Conservation (phyloP, 495 filamentous ascomycete genomes). For the Trichoderma virens region DNA sequence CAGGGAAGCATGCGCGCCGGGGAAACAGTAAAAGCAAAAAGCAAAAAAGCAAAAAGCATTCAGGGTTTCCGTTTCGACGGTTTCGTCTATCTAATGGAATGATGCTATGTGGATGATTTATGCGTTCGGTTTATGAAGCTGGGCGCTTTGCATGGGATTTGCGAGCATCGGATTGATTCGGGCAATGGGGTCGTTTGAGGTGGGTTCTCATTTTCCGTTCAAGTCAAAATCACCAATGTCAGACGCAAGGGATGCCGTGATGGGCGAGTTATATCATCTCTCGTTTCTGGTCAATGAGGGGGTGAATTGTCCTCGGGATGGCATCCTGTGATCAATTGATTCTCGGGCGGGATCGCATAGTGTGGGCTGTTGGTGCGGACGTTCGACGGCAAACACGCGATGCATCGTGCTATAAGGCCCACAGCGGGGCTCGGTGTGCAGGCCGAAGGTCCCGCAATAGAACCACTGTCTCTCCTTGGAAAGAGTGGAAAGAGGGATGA, state of each 20-base stretch:
- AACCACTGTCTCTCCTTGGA: background rate
- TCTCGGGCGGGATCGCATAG: no score
- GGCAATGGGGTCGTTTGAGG: background rate
- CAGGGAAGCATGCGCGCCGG: background rate
- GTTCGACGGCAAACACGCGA: background rate
- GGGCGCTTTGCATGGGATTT: background rate
- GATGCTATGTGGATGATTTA: background rate
- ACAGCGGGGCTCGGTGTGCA: slow-evolving; percentile 4
- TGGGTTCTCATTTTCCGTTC: background rate
- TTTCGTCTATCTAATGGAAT: background rate
- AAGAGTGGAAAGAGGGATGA: background rate
- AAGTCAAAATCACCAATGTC: background rate
- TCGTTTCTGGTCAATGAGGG: background rate
- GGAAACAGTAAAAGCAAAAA: background rate
- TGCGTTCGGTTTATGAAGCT: background rate
- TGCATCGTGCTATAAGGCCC: slow-evolving; percentile 1
- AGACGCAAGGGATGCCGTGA: background rate
- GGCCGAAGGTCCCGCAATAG: background rate
- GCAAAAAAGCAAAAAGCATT: background rate
- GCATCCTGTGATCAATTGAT: no score
- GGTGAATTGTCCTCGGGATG: background rate
- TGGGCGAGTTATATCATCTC: background rate
- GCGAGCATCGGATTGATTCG: background rate
- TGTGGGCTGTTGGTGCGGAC: background rate
- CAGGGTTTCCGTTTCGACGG: background rate